Conservation (phyloP, 192 early-diverging fungal genomes). For the Umbelopsis vinacea region DNA sequence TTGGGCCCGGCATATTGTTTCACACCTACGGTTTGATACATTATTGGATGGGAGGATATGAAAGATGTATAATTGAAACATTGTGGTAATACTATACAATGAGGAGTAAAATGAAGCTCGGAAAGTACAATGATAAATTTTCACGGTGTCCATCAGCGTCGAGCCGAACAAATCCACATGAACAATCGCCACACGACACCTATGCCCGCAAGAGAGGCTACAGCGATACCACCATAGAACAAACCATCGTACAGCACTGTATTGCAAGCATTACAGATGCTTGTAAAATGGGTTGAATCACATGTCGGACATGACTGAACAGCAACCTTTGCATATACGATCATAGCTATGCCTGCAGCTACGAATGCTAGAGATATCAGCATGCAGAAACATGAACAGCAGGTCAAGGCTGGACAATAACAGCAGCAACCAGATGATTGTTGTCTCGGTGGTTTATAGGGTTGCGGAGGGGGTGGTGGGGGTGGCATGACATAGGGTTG, state of each 20-base stretch:
- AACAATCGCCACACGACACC: slow-evolving; percentile 28
- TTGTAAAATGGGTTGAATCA: not conserved
- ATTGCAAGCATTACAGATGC: slow-evolving; percentile 22
- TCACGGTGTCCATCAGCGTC: not conserved
- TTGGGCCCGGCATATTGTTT: no score
- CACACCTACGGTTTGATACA: not conserved
- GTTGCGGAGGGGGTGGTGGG: not conserved
- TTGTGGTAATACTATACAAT: not conserved
- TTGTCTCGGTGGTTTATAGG: slow-evolving; percentile 5
- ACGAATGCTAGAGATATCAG: slow-evolving; percentile 30
- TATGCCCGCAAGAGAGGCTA: slow-evolving; percentile 36
- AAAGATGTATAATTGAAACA: not conserved
- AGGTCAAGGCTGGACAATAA: slow-evolving; percentile 35
- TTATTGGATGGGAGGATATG: not conserved
- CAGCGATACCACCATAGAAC: slow-evolving; percentile 41
- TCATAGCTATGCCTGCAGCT: slow-evolving; percentile 39
- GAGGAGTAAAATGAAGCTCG: no score
- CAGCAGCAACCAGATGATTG: slow-evolving; percentile 18
- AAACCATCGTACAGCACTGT: slow-evolving; percentile 35
- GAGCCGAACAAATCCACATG: slow-evolving; percentile 32
- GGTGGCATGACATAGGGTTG: not conserved
- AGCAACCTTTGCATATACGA: slow-evolving; percentile 32
- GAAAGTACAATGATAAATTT: no score
- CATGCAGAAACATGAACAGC: slow-evolving; percentile 43
- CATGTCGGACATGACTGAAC: slow-evolving; percentile 33